These are phyloP conservation scores for Wickerhamiella kazuoi DNA, from an alignment of 805 yeast genomes.

Conservation along the genomic window DNA sequence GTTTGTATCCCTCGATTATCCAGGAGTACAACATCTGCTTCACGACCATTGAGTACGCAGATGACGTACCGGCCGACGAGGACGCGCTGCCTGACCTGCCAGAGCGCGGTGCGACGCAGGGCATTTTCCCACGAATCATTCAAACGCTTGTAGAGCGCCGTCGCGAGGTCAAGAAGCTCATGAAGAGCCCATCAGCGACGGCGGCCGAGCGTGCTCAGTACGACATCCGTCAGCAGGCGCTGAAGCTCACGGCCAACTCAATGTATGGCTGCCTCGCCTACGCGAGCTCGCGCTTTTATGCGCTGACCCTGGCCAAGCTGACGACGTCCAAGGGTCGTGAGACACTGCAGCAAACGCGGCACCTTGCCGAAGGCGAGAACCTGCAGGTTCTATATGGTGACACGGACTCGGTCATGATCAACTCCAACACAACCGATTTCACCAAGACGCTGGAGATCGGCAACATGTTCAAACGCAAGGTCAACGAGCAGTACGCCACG, in stretches of 20 bases:
- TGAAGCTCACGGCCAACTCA: constrained; percentile 95
- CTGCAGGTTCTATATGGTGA: constrained; percentile 91
- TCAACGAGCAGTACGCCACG: constrained; percentile 72
- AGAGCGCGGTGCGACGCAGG: constrained; percentile 36
- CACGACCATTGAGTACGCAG: constrained; percentile 65
- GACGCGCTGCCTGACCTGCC: constrained; percentile 30
- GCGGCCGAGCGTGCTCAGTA: constrained; percentile 54
- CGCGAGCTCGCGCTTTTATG: constrained; percentile 80
- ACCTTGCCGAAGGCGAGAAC: constrained; percentile 70
- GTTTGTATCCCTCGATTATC: constrained; percentile 89
- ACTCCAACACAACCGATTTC: constrained; percentile 57
- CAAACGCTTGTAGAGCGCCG: constrained; percentile 78
- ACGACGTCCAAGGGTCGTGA: constrained; percentile 94
- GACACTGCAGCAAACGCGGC: constrained; percentile 80
- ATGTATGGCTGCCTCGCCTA: constrained; percentile 98
- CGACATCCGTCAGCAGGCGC: constrained; percentile 90
- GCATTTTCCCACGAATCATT: constrained; percentile 73
- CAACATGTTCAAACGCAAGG: constrained; percentile 61
- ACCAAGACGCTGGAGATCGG: constrained; percentile 70
- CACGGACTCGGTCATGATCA: constrained; percentile 97
- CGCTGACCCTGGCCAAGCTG: constrained; percentile 87
- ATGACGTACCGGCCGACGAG: constrained; percentile 42
- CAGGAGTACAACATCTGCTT: constrained; percentile 96
- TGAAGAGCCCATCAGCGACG: constrained; percentile 56
- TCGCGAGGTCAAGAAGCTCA: constrained; percentile 71